Evolutionary conservation across 2,329 filamentous ascomycete genomes (phyloP), one percentile per base, ranked within the genome.

Genomic region (Cercospora nicotianae): DNA sequence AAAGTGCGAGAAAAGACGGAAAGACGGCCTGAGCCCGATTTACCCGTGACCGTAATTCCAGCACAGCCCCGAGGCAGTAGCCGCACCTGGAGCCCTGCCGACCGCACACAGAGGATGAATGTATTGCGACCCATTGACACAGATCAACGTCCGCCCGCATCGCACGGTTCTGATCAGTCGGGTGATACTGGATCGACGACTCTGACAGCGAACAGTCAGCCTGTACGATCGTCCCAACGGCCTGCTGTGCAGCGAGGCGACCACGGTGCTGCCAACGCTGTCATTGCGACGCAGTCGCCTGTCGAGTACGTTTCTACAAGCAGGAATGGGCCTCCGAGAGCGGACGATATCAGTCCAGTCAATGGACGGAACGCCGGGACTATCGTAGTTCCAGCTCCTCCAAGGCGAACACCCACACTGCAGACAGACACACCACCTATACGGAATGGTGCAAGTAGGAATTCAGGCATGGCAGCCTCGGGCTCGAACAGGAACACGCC

Each of bases 11-110:
- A 77, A 60, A 80, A 75, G 75, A 77, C 62, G 33, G 74, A 70
- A 18, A 73, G 76, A 18, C 73, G 76, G 51, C 72, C 77, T 3
- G 80, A 83, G 20, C 79, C 83, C 23, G 79, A 84, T 20, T 72
- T 88, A 12, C 86, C 86, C 2, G 83, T 89, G 20, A 89, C 86
- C 0, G 82, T 89, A 31, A 87, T 90, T 61, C 87, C 87, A 3
- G 86, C 87, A 3, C 85, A 87, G 68, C 83, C 83, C 26, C 81
- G 84, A 45, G 81, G 80, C 45, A 75, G 74, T 39, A 83, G 84
- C 39, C 79, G 86, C 57, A 84, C 84, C 5, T 88, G 86, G 84
- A 86, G 83, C 51, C 85, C 86, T 7, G 66, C 62, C 18, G 65
- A 68, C 12, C 51, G 36, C 16, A 60, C 64, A 26, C 58, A 60